Conservation (phyloP, 306 rosid genomes). For the Rosa lucieae region DNA sequence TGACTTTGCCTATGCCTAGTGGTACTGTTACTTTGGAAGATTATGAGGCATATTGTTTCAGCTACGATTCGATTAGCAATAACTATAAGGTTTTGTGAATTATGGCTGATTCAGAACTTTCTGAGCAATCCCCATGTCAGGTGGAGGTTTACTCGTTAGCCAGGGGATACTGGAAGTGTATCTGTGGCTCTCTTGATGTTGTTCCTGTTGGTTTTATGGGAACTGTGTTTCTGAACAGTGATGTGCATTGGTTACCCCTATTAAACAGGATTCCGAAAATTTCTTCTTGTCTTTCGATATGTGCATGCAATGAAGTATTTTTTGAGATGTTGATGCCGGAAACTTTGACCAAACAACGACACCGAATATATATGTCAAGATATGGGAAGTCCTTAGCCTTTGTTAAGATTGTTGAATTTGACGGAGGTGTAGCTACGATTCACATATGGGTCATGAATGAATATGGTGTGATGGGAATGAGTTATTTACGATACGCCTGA, state of each 20-base stretch:
- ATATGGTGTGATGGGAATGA: background rate
- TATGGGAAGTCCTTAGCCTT: background rate
- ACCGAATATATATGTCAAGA: background rate
- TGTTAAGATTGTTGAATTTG: background rate
- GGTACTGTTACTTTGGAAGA: too few relatives aligned
- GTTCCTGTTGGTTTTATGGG: background rate
- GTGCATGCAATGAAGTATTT: background rate
- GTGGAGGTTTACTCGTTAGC: background rate
- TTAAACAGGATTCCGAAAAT: too few relatives aligned
- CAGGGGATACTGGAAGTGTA: background rate
- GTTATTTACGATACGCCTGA: background rate
- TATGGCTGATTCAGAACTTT: too few relatives aligned
- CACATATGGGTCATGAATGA: conserved; percentile 5
- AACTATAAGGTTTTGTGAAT: background rate
- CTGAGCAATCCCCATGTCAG: too few relatives aligned
- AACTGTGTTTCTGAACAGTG: too few relatives aligned
- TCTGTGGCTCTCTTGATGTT: background rate
- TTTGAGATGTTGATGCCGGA: background rate
- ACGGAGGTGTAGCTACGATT: too few relatives aligned
- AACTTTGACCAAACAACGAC: background rate
- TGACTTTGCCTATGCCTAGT: background rate
- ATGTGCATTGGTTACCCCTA: background rate
- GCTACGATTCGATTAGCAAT: background rate
- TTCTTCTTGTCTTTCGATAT: background rate
- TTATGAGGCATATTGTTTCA: too few relatives aligned